phyloP scores from a whole-genome alignment of 2,329 filamentous ascomycete genomes.

The Colletotrichum theobromicola region DNA sequence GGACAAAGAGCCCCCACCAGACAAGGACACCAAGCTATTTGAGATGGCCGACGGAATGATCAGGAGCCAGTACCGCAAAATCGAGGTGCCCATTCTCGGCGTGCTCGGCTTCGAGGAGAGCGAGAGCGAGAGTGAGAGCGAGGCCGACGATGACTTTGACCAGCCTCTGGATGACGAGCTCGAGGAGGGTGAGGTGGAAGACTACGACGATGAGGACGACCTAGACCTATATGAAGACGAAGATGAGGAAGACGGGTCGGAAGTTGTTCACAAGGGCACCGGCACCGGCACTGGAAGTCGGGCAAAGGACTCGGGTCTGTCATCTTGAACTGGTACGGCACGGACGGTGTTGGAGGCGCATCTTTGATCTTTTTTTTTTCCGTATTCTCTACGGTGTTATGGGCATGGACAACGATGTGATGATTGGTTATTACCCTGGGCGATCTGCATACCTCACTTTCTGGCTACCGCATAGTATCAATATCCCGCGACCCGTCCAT shows the following conservation, averaged over 20 bases:
- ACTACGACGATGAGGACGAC: conserved; percentile 28
- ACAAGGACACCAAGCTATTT: conserved; percentile 49
- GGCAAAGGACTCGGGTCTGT: conserved; percentile 14
- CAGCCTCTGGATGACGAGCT: conserved; percentile 30
- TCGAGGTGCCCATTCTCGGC: conserved; percentile 51
- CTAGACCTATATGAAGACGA: conserved; percentile 21
- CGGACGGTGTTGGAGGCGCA: background rate
- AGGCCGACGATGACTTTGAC: conserved; percentile 27
- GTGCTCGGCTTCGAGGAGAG: conserved; percentile 50
- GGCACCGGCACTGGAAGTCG: conserved; percentile 20
- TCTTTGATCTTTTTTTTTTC: background rate
- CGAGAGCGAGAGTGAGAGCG: conserved; percentile 40
- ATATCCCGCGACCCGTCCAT: background rate
- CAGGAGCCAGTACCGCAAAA: conserved; percentile 50
- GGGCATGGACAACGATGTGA: conserved; percentile 16
- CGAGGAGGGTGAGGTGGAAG: conserved; percentile 30
- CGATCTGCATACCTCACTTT: conserved; percentile 16
- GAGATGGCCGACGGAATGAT: conserved; percentile 52
- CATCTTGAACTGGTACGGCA: conserved; percentile 17
- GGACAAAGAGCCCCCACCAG: conserved; percentile 40
- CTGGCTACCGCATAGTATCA: background rate
- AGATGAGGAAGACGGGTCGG: conserved; percentile 19
- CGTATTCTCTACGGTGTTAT: background rate
- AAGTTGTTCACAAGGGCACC: conserved; percentile 16
- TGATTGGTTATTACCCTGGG: conserved; percentile 10